Percentiles rank a stretch among this genome's conserved stretches.
These are phyloP conservation scores for Fomes fomentarius DNA, from an alignment of 1,284 basidiomycete genomes.

Conservation along the genomic window DNA sequence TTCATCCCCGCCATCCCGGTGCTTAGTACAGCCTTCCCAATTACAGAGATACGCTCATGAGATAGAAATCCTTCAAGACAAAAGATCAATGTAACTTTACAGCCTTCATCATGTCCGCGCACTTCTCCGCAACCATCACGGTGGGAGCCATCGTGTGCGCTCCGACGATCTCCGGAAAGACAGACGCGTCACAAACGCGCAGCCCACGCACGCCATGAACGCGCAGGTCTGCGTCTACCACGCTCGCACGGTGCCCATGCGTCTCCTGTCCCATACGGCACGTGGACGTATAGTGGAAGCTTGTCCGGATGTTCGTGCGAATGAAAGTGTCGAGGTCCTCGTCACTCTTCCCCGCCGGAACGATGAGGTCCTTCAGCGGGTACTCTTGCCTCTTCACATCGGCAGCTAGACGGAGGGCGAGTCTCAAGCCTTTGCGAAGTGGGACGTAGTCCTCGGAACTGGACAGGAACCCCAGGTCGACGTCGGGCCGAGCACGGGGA, in stretches of 20 bases:
- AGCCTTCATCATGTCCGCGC: constrained; percentile 14
- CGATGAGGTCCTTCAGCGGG: constrained; percentile 32
- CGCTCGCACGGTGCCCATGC: constrained; percentile 36
- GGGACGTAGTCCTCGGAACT: constrained; percentile 29
- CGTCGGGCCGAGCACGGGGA: constrained; percentile 34
- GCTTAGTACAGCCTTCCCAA: too few species aligned
- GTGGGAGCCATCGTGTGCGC: constrained; percentile 41
- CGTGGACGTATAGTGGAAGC: constrained; percentile 41
- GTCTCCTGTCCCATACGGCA: constrained; percentile 42
- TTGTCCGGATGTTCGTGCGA: constrained; percentile 30
- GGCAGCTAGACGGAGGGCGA: constrained; percentile 33
- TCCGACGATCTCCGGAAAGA: constrained; percentile 41
- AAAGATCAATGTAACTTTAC: too few species aligned
- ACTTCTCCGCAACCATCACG: constrained; percentile 39
- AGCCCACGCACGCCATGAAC: constrained; percentile 50
- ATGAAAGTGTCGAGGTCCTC: constrained; percentile 35
- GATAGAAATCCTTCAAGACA: too few species aligned
- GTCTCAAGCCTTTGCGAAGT: constrained; percentile 29
- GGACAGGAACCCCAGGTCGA: constrained; percentile 36
- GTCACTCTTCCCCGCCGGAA: constrained; percentile 31
- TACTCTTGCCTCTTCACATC: constrained; percentile 37
- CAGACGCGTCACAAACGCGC: constrained; percentile 43
- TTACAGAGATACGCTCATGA: too few species aligned
- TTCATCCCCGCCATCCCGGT: too few species aligned
- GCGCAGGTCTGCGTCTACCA: constrained; percentile 50